phyloP scores from a whole-genome alignment of 305 asterid species.

The Fraxinus ornus region DNA sequence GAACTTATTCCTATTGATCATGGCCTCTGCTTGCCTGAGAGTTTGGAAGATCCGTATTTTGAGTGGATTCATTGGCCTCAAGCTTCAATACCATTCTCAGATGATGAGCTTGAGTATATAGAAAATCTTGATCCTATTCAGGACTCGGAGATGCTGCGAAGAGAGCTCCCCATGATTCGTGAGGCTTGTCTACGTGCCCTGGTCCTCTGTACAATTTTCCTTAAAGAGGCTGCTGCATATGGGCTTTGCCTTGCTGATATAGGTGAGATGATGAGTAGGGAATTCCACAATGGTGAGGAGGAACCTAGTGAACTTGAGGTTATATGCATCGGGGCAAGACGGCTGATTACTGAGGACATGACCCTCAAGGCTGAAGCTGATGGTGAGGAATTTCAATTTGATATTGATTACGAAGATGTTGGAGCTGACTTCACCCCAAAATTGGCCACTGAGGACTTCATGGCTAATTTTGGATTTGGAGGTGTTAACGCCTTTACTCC shows the following conservation, averaged over 20 bases:
- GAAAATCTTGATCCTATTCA: neutral
- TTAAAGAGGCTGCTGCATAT: neutral
- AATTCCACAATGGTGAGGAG: neutral
- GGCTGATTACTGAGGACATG: neutral
- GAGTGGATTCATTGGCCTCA: neutral
- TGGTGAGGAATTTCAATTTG: neutral
- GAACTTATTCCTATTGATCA: conserved; percentile 91
- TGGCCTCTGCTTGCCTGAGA: conserved; percentile 95
- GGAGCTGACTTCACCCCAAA: neutral
- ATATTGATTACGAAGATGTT: neutral
- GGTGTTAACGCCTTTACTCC: neutral
- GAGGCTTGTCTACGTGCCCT: neutral
- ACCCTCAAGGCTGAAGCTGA: neutral
- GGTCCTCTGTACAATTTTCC: neutral
- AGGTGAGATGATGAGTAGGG: neutral
- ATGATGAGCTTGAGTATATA: neutral
- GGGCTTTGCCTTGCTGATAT: neutral
- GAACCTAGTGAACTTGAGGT: neutral
- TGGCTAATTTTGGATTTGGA: neutral
- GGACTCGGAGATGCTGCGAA: neutral
- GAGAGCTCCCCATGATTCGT: neutral
- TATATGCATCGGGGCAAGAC: neutral
- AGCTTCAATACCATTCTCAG: neutral
- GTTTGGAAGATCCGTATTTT: neutral
- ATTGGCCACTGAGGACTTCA: neutral